Conservation (phyloP, 1,284 basidiomycete species). For the Ganoderma sinense region DNA sequence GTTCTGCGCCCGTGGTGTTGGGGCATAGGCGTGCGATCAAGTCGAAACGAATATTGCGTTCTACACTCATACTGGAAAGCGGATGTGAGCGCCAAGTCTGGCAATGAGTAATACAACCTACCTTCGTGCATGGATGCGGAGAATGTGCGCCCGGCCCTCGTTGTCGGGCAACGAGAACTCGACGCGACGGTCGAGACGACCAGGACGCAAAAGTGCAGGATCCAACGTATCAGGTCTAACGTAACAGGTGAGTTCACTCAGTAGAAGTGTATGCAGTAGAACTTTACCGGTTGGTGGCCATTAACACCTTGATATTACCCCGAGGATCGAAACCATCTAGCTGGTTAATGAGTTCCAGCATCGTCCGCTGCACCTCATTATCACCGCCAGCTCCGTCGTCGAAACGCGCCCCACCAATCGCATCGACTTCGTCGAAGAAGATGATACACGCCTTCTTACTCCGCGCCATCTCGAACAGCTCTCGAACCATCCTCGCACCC, state of each 20-base stretch:
- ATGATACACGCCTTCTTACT: constrained; percentile 99
- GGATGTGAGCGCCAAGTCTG: constrained; percentile 14
- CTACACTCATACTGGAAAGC: constrained; percentile 89
- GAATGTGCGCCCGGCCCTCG: constrained; percentile 96
- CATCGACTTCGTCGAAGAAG: constrained; percentile 99
- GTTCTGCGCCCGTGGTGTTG: constrained; percentile 97
- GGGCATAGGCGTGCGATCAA: constrained; percentile 97
- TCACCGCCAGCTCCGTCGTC: constrained; percentile 99
- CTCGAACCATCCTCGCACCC: constrained; percentile 98
- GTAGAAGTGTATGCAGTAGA: constrained; percentile 7
- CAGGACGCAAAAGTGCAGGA: constrained; percentile 95
- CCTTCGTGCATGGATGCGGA: constrained; percentile 97
- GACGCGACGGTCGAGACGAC: constrained; percentile 94
- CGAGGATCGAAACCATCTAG: constrained; percentile 98
- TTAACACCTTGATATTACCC: constrained; percentile 99
- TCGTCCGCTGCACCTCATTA: constrained; percentile 99
- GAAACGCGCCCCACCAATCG: constrained; percentile 98
- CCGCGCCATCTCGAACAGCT: constrained; percentile 99
- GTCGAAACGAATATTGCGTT: constrained; percentile 97
- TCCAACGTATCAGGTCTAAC: constrained; percentile 96
- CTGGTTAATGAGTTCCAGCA: constrained; percentile 99
- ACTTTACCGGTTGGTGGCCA: constrained; percentile 94
- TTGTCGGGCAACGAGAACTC: constrained; percentile 97
- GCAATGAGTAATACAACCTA: constrained; percentile 41
- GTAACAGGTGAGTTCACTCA: constrained; percentile 13